Evolutionary conservation across 441 rosid genomes (phyloP), one percentile per base, ranked within the genome.

Genomic region (Daphne laureola): DNA sequence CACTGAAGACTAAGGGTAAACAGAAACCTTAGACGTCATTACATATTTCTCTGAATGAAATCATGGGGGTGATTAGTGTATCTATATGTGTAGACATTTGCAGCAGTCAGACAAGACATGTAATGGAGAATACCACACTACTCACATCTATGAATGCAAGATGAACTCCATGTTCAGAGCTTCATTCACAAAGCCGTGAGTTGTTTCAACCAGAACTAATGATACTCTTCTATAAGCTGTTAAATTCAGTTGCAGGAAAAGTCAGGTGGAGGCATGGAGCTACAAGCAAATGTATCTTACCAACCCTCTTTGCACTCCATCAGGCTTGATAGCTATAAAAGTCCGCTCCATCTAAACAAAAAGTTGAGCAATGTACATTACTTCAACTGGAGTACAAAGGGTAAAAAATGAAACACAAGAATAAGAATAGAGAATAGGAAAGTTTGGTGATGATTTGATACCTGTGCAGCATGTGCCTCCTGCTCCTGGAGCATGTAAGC

Each of bases 241-340:
- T 31, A 31, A 31, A 9, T 31, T 31, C 38, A 31, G 11, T 9
- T 31, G 38, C 38, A 5, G 38, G 11, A 31, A 31, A 9, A 31
- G 11, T 31, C 8, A 5, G 38, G 11, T 31, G 38, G 9, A 31
- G 8, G 38, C 38, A 5, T 7, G 11, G 11, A 9, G 7, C 7
- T 31, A 9, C 38, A 45, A 5, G 36, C 21, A 44, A 38, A 46
- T 42, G 65, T 13, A 42, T 27, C 69, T 54, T 70, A 92, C 98
- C 94, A 88, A 84, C 36, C 98, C 96, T 76, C 98, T 67, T 62
- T 92, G 96, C 54, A 92, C 94, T 44, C 98, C 98, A 65, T 88
- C 96, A 12, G 96, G 98, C 79, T 92, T 92, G 81, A 92, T 92
- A 43, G 98, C 98, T 25, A 92, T 92, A 80, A 92, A 88, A 54